Conservation (phyloP, 495 filamentous ascomycete genomes). For the Podospora pseudopauciseta region DNA sequence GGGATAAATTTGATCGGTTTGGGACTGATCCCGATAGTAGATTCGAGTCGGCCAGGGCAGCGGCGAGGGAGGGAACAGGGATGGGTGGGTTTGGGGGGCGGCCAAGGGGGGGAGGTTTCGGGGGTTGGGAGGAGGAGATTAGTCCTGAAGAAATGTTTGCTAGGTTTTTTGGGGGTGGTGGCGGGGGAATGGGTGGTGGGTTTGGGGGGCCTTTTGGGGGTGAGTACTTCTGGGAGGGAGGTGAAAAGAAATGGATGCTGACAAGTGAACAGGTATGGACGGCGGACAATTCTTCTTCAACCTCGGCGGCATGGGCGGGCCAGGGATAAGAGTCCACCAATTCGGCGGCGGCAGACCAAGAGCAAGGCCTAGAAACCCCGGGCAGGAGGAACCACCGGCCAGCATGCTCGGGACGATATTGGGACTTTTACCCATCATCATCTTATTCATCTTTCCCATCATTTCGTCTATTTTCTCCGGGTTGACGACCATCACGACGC, state of each 20-base stretch:
- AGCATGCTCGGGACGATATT: slow-evolving; percentile 54
- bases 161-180: slow-evolving; percentile 86
- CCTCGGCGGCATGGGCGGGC: slow-evolving; percentile 77
- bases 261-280: slow-evolving; percentile 49
- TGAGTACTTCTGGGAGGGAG: slow-evolving; percentile 12
- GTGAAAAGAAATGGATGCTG: not conserved
- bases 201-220: slow-evolving; percentile 57
- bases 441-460: slow-evolving; percentile 85
- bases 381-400: slow-evolving; percentile 46
- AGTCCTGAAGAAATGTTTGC: slow-evolving; percentile 95
- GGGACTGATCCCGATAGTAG: slow-evolving; percentile 89
- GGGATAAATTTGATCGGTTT: slow-evolving; percentile 76
- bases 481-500: slow-evolving; percentile 35
- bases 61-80: slow-evolving; percentile 21
- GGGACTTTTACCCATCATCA: slow-evolving; percentile 73
- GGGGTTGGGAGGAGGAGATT: slow-evolving; percentile 72
- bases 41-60: slow-evolving; percentile 61
- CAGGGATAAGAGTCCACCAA: slow-evolving; percentile 79
- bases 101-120: slow-evolving; percentile 53
- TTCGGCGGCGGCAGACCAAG: slow-evolving; percentile 70
- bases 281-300: slow-evolving; percentile 88
- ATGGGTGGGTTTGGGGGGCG: slow-evolving; percentile 47
- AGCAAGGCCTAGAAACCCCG: slow-evolving; percentile 65
- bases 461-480: slow-evolving; percentile 76
- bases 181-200: slow-evolving; percentile 47